Conservation (phyloP, 140 eudicot species). For the Ambrosia hybrid region DNA sequence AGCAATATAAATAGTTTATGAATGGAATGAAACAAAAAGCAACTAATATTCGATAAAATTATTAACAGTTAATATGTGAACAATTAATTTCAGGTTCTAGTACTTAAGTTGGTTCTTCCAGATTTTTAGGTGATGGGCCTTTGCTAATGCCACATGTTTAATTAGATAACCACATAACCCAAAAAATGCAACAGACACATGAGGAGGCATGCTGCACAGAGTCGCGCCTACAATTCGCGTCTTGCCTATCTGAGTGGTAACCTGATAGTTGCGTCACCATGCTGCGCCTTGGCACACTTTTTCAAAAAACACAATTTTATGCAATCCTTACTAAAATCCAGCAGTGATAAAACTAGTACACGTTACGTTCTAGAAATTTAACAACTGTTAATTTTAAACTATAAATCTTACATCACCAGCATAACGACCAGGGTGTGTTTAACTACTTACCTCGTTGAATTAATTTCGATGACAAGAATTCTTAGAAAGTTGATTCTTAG, state of each 20-base stretch:
- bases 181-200: background rate
- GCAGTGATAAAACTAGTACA: background rate
- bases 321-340: constrained; percentile 3
- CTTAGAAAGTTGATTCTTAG: background rate
- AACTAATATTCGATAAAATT: background rate
- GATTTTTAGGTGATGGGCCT: background rate
- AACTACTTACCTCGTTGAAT: background rate
- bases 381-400: background rate
- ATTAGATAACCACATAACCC: background rate
- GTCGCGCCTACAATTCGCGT: background rate
- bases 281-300: background rate
- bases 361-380: background rate
- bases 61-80: background rate
- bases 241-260: background rate
- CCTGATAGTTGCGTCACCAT: background rate
- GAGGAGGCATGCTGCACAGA: background rate
- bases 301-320: background rate
- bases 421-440: background rate
- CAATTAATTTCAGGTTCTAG: background rate
- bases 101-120: background rate
- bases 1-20: too few relatives aligned
- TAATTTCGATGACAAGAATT: background rate
- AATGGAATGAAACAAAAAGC: too few relatives aligned
- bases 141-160: background rate
- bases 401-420: constrained; percentile 3